phyloP scores from a whole-genome alignment of 495 filamentous ascomycete species.

The Penicillium odoratum region DNA sequence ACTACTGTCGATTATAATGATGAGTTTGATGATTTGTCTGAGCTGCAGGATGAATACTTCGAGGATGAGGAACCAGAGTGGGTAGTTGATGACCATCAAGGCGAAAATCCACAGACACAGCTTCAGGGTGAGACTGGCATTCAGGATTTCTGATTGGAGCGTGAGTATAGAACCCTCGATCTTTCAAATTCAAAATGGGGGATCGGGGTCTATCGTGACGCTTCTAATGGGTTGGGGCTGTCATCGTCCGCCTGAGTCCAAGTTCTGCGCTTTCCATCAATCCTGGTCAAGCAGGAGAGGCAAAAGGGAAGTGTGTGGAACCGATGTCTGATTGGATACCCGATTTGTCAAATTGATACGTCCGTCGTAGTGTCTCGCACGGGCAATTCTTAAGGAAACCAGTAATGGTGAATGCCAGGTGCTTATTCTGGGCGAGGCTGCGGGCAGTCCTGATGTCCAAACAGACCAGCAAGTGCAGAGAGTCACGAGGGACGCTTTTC shows the following conservation, averaged over 20 bases:
- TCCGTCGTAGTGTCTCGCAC: conserved; percentile 35
- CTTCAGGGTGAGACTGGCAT: conserved; percentile 73
- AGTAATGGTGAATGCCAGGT: conserved; percentile 5
- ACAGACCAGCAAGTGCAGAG: neutral
- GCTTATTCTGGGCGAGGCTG: conserved; percentile 30
- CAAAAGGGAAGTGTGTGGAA: too few species aligned
- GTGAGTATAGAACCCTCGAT: neutral
- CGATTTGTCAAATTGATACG: too few species aligned
- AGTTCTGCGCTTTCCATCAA: too few species aligned
- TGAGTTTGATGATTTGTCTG: conserved; percentile 61
- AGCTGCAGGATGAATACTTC: conserved; percentile 71
- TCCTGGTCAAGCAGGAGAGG: too few species aligned
- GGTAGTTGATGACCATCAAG: conserved; percentile 49
- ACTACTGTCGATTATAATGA: conserved; percentile 65
- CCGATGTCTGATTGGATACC: too few species aligned
- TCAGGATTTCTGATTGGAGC: conserved; percentile 67
- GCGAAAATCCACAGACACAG: conserved; percentile 31
- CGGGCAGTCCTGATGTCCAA: neutral
- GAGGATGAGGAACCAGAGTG: conserved; percentile 72
- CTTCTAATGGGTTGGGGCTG: neutral
- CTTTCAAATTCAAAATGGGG: neutral
- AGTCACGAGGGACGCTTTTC: neutral
- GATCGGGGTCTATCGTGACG: neutral
- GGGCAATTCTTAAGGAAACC: conserved; percentile 44
- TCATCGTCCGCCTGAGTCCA: neutral